A percentile compares a stretch with the other conserved stretches of the same genome.
Conservation (phyloP, 805 yeast species). For the Suhomyces prunicola region DNA sequence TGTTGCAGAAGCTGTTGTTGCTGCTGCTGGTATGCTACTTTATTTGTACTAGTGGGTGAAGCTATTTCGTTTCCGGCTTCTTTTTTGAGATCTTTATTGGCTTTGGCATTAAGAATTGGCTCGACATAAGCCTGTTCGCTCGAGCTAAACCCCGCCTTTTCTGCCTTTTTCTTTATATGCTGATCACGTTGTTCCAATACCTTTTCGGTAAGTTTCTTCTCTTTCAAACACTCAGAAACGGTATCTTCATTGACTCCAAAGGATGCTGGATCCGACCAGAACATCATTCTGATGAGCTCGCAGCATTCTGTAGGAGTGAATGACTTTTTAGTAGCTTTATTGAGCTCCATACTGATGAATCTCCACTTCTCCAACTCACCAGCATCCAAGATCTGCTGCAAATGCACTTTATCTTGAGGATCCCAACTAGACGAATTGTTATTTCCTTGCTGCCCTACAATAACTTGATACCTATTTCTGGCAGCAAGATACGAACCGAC, state of each 20-base stretch:
- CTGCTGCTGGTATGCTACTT: neutral
- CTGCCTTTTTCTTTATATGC: slow-evolving; percentile 10
- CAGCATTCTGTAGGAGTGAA: slow-evolving; percentile 55
- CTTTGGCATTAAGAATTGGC: slow-evolving; percentile 7
- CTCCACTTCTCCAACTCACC: slow-evolving; percentile 72
- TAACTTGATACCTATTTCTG: slow-evolving; percentile 72
- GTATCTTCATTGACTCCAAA: slow-evolving; percentile 56
- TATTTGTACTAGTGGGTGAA: neutral
- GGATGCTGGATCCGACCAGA: slow-evolving; percentile 50
- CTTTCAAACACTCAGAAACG: slow-evolving; percentile 36
- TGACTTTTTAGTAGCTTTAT: slow-evolving; percentile 49
- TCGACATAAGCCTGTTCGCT: slow-evolving; percentile 10
- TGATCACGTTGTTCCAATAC: slow-evolving; percentile 20
- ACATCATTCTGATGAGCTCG: slow-evolving; percentile 49
- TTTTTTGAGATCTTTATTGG: slow-evolving; percentile 3
- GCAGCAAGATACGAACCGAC: slow-evolving; percentile 72
- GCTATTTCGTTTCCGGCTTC: slow-evolving; percentile 1
- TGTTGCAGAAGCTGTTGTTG: slow-evolving; percentile 1
- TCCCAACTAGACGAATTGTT: slow-evolving; percentile 67
- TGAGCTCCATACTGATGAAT: slow-evolving; percentile 59
- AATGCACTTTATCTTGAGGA: slow-evolving; percentile 47
- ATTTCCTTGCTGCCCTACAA: slow-evolving; percentile 77
- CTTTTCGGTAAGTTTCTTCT: slow-evolving; percentile 34
- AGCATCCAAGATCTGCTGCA: slow-evolving; percentile 57
- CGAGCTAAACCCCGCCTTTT: neutral